These are phyloP conservation scores for Cyclanthera cordifolia DNA, from an alignment of 306 rosid species.

Conservation along the genomic window DNA sequence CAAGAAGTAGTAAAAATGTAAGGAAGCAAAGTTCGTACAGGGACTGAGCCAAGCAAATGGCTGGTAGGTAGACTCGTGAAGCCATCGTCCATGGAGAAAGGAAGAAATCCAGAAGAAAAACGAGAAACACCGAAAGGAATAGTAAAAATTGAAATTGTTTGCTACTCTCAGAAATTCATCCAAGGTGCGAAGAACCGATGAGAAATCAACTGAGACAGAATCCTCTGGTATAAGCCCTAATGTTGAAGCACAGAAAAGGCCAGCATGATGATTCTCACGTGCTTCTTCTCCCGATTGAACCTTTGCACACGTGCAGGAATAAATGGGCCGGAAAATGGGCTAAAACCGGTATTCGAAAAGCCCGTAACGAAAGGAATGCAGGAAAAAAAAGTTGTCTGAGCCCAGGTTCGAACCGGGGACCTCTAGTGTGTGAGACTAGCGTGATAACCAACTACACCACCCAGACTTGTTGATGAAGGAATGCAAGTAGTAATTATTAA, in stretches of 20 bases:
- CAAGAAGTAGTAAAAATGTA: constrained; percentile 2
- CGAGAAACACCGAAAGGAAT: background rate
- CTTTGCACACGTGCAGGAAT: background rate
- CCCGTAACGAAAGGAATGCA: background rate
- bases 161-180: background rate
- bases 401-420: constrained; percentile 19
- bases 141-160: background rate
- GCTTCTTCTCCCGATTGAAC: background rate
- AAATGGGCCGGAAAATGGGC: background rate
- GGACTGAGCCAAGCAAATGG: constrained; percentile 97
- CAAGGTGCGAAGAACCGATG: background rate
- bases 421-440: constrained; percentile 15
- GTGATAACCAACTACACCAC: constrained; percentile 35
- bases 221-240: constrained; percentile 22
- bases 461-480: constrained; percentile 39
- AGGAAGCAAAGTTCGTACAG: constrained; percentile 33
- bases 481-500: too few relatives aligned
- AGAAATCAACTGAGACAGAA: too few relatives aligned
- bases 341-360: background rate
- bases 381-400: background rate
- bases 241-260: background rate
- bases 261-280: background rate
- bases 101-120: constrained; percentile 5
- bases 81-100: constrained; percentile 51
- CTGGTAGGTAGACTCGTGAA: constrained; percentile 70